Evolutionary conservation across 768 basidiomycete species (phyloP).

Genomic region (Russula foetens): DNA sequence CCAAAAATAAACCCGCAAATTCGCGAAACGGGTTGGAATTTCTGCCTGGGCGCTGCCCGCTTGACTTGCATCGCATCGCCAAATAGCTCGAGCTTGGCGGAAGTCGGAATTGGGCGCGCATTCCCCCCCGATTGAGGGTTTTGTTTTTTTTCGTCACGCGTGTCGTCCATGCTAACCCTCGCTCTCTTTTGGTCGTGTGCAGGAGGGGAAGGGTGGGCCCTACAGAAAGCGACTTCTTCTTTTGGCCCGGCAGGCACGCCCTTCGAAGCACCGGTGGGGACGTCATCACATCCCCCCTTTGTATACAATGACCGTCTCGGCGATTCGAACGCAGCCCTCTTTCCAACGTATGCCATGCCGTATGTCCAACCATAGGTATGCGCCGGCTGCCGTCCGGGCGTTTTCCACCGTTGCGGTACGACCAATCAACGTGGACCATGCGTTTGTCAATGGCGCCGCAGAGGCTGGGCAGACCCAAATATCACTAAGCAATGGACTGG

Average conservation of each 20-base stretch:
- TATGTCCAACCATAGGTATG: not conserved
- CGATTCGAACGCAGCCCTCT: not conserved
- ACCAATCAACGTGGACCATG: conserved; percentile 14
- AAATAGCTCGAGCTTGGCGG: conserved; percentile 14
- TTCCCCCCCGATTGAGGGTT: too few relatives aligned
- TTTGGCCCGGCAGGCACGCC: not conserved
- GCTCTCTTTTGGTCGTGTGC: too few relatives aligned
- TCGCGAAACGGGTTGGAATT: not conserved
- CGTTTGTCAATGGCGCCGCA: conserved; percentile 12
- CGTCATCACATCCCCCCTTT: not conserved
- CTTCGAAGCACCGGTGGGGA: not conserved
- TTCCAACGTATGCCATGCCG: conserved; percentile 4
- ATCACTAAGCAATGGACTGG: conserved; percentile 13
- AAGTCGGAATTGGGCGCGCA: not conserved
- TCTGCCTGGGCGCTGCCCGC: conserved; percentile 3
- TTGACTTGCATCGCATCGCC: not conserved
- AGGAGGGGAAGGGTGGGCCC: not conserved
- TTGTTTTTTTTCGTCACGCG: too few relatives aligned
- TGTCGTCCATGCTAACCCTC: not conserved
- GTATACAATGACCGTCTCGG: not conserved
- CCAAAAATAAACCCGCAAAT: not conserved
- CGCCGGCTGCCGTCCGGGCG: conserved; percentile 7
- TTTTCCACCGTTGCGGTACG: conserved; percentile 12
- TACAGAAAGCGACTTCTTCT: not conserved
- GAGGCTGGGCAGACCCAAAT: conserved; percentile 13